Evolutionary conservation across 1,284 basidiomycete genomes (phyloP).

Genomic region (Microstroma glucosiphilum): DNA sequence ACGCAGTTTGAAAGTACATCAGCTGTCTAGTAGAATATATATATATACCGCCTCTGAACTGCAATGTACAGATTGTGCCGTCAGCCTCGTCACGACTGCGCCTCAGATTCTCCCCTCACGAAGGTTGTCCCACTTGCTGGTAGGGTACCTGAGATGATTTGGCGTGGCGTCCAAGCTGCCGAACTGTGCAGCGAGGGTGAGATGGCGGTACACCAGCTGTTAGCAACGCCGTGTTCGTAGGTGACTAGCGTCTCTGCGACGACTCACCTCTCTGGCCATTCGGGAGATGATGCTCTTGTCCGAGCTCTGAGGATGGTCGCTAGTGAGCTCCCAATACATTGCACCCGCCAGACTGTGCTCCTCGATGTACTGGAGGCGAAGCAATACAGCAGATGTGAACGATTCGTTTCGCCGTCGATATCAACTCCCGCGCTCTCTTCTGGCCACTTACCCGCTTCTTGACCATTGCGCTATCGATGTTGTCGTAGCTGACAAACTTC

Average conservation of each 20-base stretch:
- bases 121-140: slow-evolving; percentile 55
- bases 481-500: slow-evolving; percentile 76
- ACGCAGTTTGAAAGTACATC: too few relatives aligned
- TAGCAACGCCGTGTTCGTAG: too few relatives aligned
- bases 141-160: slow-evolving; percentile 62
- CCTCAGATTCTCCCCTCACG: slow-evolving; percentile 21
- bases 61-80: too few relatives aligned
- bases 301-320: slow-evolving; percentile 37
- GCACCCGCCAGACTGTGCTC: slow-evolving; percentile 67
- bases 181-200: slow-evolving; percentile 23
- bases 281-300: slow-evolving; percentile 21
- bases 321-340: slow-evolving; percentile 60
- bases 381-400: too few relatives aligned
- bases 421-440: too few relatives aligned
- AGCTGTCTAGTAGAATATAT: too few relatives aligned
- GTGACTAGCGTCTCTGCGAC: too few relatives aligned
- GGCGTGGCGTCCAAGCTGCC: slow-evolving; percentile 54
- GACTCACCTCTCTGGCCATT: too few relatives aligned
- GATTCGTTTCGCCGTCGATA: too few relatives aligned
- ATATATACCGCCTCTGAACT: too few relatives aligned
- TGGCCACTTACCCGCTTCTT: slow-evolving; percentile 56
- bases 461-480: slow-evolving; percentile 61
- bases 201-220: too few relatives aligned
- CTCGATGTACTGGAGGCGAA: slow-evolving; percentile 59
- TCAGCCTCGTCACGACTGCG: too few relatives aligned